These are phyloP conservation scores for Mortierella sp. DNA, from an alignment of 371 early-diverging fungal species.

Conservation along the genomic window DNA sequence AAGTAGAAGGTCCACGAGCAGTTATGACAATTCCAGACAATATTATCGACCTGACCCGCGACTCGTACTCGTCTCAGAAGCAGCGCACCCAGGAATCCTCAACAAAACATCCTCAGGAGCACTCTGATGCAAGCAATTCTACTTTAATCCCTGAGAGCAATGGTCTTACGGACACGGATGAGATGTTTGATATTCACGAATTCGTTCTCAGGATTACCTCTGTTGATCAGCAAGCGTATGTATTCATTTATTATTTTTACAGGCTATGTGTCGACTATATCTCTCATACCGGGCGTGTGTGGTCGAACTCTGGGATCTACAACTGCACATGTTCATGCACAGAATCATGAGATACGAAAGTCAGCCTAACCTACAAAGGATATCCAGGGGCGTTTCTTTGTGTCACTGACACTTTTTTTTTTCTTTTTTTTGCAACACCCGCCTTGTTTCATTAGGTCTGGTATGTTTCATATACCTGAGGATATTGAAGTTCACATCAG, in stretches of 20 bases:
- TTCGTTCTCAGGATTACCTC: conserved; percentile 69
- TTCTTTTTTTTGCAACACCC: not conserved
- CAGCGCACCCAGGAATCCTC: conserved; percentile 22
- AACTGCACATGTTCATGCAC: not conserved
- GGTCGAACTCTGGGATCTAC: no score
- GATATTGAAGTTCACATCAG: conserved; percentile 71
- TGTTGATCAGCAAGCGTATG: conserved; percentile 63
- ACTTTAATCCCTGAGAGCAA: conserved; percentile 22
- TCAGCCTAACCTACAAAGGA: conserved; percentile 2
- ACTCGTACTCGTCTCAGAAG: conserved; percentile 37
- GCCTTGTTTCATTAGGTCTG: conserved; percentile 30
- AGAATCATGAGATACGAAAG: not conserved
- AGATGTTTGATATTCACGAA: conserved; percentile 66
- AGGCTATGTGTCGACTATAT: not conserved
- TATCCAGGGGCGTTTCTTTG: not conserved
- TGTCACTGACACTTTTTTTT: conserved; percentile 1
- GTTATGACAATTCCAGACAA: conserved; percentile 62
- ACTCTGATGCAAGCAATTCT: conserved; percentile 25
- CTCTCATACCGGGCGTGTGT: not conserved
- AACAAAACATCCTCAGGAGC: conserved; percentile 28
- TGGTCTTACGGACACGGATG: conserved; percentile 2
- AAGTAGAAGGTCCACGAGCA: conserved; percentile 69
- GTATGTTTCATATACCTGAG: conserved; percentile 67
- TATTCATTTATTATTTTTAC: not conserved
- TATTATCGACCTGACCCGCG: conserved; percentile 57